phyloP scores from a whole-genome alignment of 768 basidiomycete genomes.

The Mycena polygramma region DNA sequence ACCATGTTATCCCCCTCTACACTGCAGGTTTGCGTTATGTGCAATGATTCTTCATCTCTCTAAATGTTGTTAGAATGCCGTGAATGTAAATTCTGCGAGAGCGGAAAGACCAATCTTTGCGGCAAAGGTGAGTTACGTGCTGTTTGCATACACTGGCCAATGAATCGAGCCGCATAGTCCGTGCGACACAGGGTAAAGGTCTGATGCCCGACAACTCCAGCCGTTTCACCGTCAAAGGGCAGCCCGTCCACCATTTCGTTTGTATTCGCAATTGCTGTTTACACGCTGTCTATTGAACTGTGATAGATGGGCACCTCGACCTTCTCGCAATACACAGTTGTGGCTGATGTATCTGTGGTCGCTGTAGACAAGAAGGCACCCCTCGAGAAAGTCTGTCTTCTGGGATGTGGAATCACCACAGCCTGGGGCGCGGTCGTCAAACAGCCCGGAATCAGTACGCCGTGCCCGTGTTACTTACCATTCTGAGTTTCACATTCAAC shows the following conservation, averaged over 20 bases:
- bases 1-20: slow-evolving; percentile 98
- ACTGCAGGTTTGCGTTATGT: slow-evolving; percentile 77
- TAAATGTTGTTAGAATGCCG: slow-evolving; percentile 74
- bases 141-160: not conserved
- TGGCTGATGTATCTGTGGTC: slow-evolving; percentile 97
- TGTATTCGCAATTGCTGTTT: slow-evolving; percentile 42
- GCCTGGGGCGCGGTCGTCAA: slow-evolving; percentile 97
- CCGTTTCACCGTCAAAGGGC: slow-evolving; percentile 91
- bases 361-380: slow-evolving; percentile 89
- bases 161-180: slow-evolving; percentile 63
- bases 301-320: slow-evolving; percentile 97
- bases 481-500: slow-evolving; percentile 5
- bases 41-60: not conserved
- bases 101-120: slow-evolving; percentile 99
- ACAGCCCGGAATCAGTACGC: slow-evolving; percentile 86
- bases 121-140: slow-evolving; percentile 74
- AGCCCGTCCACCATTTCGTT: slow-evolving; percentile 93
- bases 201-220: slow-evolving; percentile 92
- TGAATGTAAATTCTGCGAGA: slow-evolving; percentile 99
- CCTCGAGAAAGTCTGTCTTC: slow-evolving; percentile 95
- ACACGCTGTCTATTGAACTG: not conserved
- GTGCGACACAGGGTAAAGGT: slow-evolving; percentile 93
- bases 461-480: not conserved
- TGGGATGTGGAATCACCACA: slow-evolving; percentile 98
- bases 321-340: slow-evolving; percentile 99